Evolutionary conservation across 768 basidiomycete genomes (phyloP), one percentile per base, ranked within the genome.

Genomic region (Hemileccinum impolitum): DNA sequence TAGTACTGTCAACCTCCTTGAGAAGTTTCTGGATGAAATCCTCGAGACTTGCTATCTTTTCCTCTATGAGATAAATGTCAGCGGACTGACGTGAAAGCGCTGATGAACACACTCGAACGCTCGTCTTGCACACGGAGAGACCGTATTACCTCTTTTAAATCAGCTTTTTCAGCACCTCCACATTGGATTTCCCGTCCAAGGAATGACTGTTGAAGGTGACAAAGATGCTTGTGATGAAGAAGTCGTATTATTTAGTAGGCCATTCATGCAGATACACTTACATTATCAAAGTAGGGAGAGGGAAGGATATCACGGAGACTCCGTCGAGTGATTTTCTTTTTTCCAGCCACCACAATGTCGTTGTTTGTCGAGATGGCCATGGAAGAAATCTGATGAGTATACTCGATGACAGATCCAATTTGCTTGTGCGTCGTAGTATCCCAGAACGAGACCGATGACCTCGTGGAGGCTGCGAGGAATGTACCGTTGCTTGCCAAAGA

Each of bases 361-460:
- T 39, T 46, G n/a, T 50, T 42, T 32, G 14, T 15, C 3, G 52
- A 55, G 13, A 54, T 46, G 4, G 43, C 39, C 17, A 55, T 49
- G 6, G 17, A 42, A 9, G 3, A 15, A n/a, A 49, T 8, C 1
- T 4, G 0, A 15, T 3, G 12, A 1, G 23, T 11, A 14, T 55
- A 42, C n/a, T 21, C 15, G 5, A 55, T 19, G 14, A 17, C 2
- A 14, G 53, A 12, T 17, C 52, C 54, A 1, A 54, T 43, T 39
- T 28, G 21, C 14, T 48, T 40, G 30, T 9, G 37, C 6, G 51
- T 55, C 4, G 30, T 25, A 7, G 31, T 39, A 14, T 55, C 52
- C 54, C 52, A 54, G 21, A 55, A 50, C 0, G 52, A 46, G 28
- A 55, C 40, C 1, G 43, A 45, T 4, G 36, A 19, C 1, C n/a